Percentiles rank a stretch among this genome's conserved stretches.
phyloP scores from a whole-genome alignment of 169 alveolate species.

The Plasmodium fragile region DNA sequence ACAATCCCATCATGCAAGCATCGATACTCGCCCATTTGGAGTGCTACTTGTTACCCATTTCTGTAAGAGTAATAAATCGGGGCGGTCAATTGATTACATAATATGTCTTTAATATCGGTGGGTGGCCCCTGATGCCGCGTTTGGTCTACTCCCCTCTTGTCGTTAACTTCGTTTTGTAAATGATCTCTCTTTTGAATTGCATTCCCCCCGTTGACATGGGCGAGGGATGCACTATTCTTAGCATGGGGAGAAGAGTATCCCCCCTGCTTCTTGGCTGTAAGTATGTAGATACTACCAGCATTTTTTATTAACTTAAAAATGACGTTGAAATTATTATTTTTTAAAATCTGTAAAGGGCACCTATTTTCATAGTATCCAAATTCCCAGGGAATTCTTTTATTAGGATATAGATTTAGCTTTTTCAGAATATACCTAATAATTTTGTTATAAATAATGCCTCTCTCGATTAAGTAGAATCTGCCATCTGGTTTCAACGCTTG shows the following conservation, averaged over 20 bases:
- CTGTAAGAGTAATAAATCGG: conserved; percentile 19
- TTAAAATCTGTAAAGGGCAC: conserved; percentile 77
- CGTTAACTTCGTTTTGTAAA: neutral
- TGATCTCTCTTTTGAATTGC: neutral
- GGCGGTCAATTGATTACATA: neutral
- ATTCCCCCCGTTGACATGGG: neutral
- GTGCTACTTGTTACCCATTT: neutral
- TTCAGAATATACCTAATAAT: conserved; percentile 77
- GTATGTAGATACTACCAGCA: conserved; percentile 67
- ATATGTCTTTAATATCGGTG: conserved; percentile 30
- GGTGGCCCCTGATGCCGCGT: neutral
- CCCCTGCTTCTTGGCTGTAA: conserved; percentile 60
- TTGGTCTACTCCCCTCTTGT: conserved; percentile 11
- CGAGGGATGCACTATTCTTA: neutral
- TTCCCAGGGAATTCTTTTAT: conserved; percentile 85
- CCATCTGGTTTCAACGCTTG: conserved; percentile 81
- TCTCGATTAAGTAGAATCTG: conserved; percentile 79
- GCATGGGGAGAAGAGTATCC: neutral
- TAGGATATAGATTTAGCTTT: conserved; percentile 83
- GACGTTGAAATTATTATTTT: conserved; percentile 53
- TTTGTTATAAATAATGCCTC: conserved; percentile 82
- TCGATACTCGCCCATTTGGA: neutral
- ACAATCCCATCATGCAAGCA: neutral
- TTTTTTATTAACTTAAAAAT: conserved; percentile 64
- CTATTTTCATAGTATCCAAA: conserved; percentile 86